A percentile compares a stretch with the other conserved stretches of the same genome.
Evolutionary conservation across 139 green algal genomes (phyloP).

Genomic region (Micromonas commoda): DNA sequence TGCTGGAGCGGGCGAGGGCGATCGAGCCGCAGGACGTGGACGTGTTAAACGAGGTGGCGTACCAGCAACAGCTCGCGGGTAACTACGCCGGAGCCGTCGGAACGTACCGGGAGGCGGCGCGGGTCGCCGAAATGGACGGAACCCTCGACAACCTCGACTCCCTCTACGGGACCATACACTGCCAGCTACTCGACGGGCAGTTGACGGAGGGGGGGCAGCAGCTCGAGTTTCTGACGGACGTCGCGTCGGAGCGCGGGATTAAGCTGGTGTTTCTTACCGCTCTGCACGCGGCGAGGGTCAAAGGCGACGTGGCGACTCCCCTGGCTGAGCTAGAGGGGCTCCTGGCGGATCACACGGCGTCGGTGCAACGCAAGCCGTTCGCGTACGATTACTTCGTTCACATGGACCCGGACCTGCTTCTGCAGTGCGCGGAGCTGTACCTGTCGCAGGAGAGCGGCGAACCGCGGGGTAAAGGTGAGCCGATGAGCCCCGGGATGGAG

Average conservation of each 20-base stretch:
- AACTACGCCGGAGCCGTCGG: constrained; percentile 41
- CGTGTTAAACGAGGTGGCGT: constrained; percentile 45
- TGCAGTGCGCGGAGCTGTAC: constrained; percentile 48
- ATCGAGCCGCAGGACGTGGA: constrained; percentile 40
- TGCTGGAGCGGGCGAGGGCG: constrained; percentile 42
- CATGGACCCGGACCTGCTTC: constrained; percentile 49
- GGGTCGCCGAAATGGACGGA: constrained; percentile 48
- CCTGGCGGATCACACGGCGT: constrained; percentile 40
- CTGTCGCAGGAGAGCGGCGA: constrained; percentile 42
- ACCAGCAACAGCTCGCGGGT: constrained; percentile 45
- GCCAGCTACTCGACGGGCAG: constrained; percentile 43
- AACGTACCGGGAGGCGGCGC: constrained; percentile 42
- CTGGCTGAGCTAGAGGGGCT: constrained; percentile 46
- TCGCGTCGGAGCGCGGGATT: constrained; percentile 12
- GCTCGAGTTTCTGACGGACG: constrained; percentile 48
- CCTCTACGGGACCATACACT: constrained; percentile 48
- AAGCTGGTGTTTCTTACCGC: constrained; percentile 28
- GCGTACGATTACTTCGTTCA: constrained; percentile 39
- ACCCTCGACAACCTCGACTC: constrained; percentile 38
- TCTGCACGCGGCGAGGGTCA: constrained; percentile 12
- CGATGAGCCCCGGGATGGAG: constrained; percentile 45
- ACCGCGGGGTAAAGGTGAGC: constrained; percentile 45
- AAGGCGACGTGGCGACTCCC: background rate
- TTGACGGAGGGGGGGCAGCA: constrained; percentile 46
- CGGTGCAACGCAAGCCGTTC: constrained; percentile 16